A percentile compares a stretch with the other conserved stretches of the same genome.
Evolutionary conservation across 495 filamentous ascomycete genomes (phyloP).

Genomic region (Neurospora sp.): DNA sequence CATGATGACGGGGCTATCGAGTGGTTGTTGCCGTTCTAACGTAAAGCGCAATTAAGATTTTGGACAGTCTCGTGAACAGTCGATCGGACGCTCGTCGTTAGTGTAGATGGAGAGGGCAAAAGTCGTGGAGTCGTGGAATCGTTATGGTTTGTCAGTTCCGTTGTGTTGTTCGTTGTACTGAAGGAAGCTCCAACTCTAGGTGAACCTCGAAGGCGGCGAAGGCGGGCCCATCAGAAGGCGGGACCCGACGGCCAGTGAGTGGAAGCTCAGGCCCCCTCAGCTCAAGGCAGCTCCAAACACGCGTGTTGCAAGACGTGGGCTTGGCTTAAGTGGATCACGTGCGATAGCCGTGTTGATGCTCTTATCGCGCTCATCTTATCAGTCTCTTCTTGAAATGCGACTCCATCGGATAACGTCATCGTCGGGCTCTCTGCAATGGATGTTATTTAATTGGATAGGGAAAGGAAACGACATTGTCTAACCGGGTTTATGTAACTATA

Average conservation of each 20-base stretch:
- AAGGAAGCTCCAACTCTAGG: not conserved
- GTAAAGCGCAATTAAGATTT: not conserved
- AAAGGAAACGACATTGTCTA: not conserved
- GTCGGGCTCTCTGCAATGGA: not conserved
- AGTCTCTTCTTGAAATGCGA: not conserved
- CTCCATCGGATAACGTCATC: not conserved
- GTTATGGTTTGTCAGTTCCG: not conserved
- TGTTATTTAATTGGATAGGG: not conserved
- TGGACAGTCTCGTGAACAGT: not conserved
- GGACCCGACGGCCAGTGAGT: constrained; percentile 8
- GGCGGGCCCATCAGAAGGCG: not conserved
- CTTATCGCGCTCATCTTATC: constrained; percentile 7
- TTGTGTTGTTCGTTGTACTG: constrained; percentile 3
- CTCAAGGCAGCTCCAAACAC: constrained; percentile 41
- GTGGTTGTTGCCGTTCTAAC: not conserved
- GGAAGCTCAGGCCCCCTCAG: constrained; percentile 21
- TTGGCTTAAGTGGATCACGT: constrained; percentile 15
- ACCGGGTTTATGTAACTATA: not conserved
- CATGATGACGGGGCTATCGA: constrained; percentile 23
- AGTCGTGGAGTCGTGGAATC: not conserved
- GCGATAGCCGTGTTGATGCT: not conserved
- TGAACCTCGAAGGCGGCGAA: not conserved
- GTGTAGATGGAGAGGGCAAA: not conserved
- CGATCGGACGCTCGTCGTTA: not conserved
- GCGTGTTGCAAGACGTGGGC: constrained; percentile 16